phyloP scores from a whole-genome alignment of 23 red algal genomes.

The Gracilaria gracilis region DNA sequence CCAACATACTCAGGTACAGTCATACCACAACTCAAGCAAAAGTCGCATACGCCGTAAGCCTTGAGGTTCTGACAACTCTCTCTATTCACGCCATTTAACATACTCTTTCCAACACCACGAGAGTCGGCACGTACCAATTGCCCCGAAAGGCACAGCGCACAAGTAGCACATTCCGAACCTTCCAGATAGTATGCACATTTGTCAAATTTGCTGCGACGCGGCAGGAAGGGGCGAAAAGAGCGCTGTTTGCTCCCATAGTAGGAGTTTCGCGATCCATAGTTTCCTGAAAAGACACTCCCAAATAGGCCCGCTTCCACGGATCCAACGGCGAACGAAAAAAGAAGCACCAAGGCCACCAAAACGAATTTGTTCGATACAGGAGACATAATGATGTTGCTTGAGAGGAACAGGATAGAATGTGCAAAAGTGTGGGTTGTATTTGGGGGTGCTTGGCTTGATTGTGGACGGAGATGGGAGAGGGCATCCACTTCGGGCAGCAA shows the following conservation, averaged over 20 bases:
- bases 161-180: not conserved
- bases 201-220: not conserved
- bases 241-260: not conserved
- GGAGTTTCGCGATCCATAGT: not conserved
- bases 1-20: not conserved
- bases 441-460: not conserved
- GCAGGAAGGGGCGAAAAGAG: not conserved
- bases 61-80: not conserved
- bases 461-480: not conserved
- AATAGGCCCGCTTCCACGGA: not conserved
- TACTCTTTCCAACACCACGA: not conserved
- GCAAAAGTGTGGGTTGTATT: not conserved
- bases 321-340: not conserved
- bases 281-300: not conserved
- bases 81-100: not conserved
- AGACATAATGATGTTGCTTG: not conserved
- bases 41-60: not conserved
- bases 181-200: not conserved
- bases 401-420: not conserved
- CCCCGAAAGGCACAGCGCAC: not conserved
- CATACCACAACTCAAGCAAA: not conserved
- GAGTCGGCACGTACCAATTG: not conserved
- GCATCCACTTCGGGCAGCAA: not conserved
- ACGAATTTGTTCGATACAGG: not conserved
- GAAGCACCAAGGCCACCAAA: not conserved